phyloP scores from a whole-genome alignment of 2,329 filamentous ascomycete genomes.

The Xylaria sp. region DNA sequence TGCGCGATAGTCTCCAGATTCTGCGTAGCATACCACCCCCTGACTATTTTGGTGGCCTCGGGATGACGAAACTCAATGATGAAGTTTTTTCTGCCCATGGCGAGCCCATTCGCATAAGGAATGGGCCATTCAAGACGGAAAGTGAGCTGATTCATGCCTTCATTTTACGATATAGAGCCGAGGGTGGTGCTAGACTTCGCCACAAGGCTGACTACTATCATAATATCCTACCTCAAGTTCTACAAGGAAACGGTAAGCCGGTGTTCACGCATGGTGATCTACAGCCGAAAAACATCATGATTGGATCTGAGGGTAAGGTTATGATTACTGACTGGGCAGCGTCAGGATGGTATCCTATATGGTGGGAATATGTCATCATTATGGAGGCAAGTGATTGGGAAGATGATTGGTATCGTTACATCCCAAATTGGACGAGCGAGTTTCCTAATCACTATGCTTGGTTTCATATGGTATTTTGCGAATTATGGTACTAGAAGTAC shows the following conservation, averaged over 20 bases:
- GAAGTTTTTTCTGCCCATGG: not conserved
- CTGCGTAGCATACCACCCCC: slow-evolving; percentile 16
- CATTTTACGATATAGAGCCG: slow-evolving; percentile 6
- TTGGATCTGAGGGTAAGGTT: slow-evolving; percentile 12
- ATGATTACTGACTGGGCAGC: slow-evolving; percentile 15
- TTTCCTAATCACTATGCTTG: slow-evolving; percentile 15
- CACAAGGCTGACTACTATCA: slow-evolving; percentile 18
- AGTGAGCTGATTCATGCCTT: slow-evolving; percentile 7
- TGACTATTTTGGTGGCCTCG: slow-evolving; percentile 19
- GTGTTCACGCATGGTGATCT: slow-evolving; percentile 20
- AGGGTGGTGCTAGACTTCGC: not conserved
- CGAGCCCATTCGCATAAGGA: not conserved
- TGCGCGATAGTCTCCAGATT: slow-evolving; percentile 2
- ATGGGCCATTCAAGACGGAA: slow-evolving; percentile 12
- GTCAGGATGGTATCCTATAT: slow-evolving; percentile 20
- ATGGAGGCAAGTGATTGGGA: slow-evolving; percentile 1
- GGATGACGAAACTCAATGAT: slow-evolving; percentile 11
- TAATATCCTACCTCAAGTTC: slow-evolving; percentile 4
- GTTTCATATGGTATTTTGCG: not conserved
- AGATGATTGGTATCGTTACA: slow-evolving; percentile 16
- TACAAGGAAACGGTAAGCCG: slow-evolving; percentile 16
- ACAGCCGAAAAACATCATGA: slow-evolving; percentile 20
- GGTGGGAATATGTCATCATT: slow-evolving; percentile 12
- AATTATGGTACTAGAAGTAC: too few relatives aligned
- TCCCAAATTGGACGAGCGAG: slow-evolving; percentile 9